Percentiles rank a stretch among this genome's conserved stretches.
phyloP scores from a whole-genome alignment of 371 early-diverging fungal genomes.

The Thermomucor indicae-seudaticae region DNA sequence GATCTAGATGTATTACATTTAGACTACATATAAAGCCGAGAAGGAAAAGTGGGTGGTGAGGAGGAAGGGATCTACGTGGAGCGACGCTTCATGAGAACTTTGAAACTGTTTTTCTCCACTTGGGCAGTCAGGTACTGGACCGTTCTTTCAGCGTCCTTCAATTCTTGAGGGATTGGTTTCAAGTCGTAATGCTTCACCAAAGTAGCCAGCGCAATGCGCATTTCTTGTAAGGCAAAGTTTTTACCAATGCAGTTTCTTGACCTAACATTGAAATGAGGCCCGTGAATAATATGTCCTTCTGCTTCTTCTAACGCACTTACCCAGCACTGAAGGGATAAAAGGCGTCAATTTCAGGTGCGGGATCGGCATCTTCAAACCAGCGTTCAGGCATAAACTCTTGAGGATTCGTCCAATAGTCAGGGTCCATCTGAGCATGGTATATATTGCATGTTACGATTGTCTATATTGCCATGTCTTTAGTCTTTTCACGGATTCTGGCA shows the following conservation, averaged over 20 bases:
- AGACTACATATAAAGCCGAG: no score
- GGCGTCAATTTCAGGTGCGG: conserved; percentile 17
- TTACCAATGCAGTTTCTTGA: conserved; percentile 51
- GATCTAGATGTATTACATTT: no score
- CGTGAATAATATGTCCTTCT: background rate
- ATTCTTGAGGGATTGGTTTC: conserved; percentile 16
- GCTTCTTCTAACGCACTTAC: conserved; percentile 9
- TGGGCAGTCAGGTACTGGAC: conserved; percentile 23
- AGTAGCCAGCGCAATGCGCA: conserved; percentile 34
- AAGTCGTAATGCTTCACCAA: conserved; percentile 29
- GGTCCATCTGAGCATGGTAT: conserved; percentile 15
- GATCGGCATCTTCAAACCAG: conserved; percentile 16
- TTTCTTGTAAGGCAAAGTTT: conserved; percentile 46
- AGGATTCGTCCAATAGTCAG: conserved; percentile 24
- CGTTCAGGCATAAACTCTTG: conserved; percentile 26
- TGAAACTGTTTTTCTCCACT: conserved; percentile 24
- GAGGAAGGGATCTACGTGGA: background rate
- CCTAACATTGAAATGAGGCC: conserved; percentile 4
- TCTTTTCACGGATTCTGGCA: background rate
- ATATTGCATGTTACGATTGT: conserved; percentile 7
- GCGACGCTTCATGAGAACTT: conserved; percentile 13
- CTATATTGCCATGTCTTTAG: background rate
- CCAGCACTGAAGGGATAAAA: conserved; percentile 42
- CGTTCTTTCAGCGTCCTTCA: conserved; percentile 16
- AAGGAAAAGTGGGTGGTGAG: no score